Base-by-base conservation (phyloP, 768 basidiomycete genomes). In the Suillus lakei region DNA sequence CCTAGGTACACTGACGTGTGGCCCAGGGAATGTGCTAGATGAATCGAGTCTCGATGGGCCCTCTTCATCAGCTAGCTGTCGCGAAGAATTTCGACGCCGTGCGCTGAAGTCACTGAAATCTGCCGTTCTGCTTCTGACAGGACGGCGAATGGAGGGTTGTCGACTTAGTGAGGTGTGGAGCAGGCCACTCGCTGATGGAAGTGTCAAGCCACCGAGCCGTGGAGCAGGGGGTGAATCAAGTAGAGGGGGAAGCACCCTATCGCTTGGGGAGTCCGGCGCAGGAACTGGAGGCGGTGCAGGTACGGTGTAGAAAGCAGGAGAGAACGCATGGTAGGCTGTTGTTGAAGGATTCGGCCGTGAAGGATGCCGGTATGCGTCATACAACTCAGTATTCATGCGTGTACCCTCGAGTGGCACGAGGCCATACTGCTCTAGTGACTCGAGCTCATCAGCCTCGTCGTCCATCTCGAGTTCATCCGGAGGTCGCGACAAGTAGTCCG, bases 41-140 rank as follows among this genome's bases (percentile, higher is more conserved):
- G 70, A 7, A 30, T 38, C 10, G 15, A 39, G 2, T 41, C 36
- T 62, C 61, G 28, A 61, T 5, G 64, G 65, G 3, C 74, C 76
- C 34, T 78, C 76, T 21, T 75, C 76, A 51, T 71, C 71, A n/a
- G 71, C 62, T 43, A 73, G 64, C 50, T 76, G 77, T 3, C 82
- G 77, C 0, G 74, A 85, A 5, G 80, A 78, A 21, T 85, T 85
- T 60, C 91, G 85, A 36, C 91, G 86, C 15, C 86, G 87, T 28
- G 85, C 75, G 0, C 91, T 89, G 67, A 90, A 92, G 32, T 92
- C 91, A 71, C 83, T 88, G 74, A 93, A 92, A 67, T 92, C 91
- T 16, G 86, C 81, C 16, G 85, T 81, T 39, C 90, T 80, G 34
- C 83, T 82, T 5, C 83, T 81, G 38, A 79, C 70, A 2, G 86